These are phyloP conservation scores for Fimicolochytrium jonesii DNA, from an alignment of 192 early-diverging fungal genomes.

Conservation along the genomic window DNA sequence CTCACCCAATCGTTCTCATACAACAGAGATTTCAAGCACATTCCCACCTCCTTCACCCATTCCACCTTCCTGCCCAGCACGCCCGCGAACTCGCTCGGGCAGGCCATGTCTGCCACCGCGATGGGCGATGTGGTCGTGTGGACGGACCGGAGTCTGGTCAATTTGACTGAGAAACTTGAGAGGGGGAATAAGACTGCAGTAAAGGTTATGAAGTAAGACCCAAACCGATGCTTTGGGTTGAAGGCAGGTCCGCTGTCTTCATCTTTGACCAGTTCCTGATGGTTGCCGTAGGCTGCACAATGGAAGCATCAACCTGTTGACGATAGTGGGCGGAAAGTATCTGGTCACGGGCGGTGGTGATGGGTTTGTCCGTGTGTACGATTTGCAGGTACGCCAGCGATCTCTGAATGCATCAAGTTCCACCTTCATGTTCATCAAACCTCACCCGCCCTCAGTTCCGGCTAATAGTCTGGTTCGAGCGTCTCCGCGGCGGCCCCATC, in stretches of 20 bases:
- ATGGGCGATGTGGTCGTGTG: conserved; percentile 52
- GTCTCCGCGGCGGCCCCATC: conserved; percentile 42
- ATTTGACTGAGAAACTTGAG: conserved; percentile 42
- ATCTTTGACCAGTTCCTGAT: neutral
- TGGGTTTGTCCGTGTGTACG: conserved; percentile 51
- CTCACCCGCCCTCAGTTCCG: conserved; percentile 32
- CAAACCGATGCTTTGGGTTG: too few relatives aligned
- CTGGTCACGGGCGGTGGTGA: conserved; percentile 54
- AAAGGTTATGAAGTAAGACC: conserved; percentile 45
- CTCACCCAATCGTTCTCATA: too few relatives aligned
- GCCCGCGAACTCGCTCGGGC: conserved; percentile 16
- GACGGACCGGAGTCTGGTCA: conserved; percentile 42
- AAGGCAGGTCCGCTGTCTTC: neutral
- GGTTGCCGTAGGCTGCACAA: conserved; percentile 38
- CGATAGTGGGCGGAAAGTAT: conserved; percentile 36
- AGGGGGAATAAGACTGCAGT: conserved; percentile 46
- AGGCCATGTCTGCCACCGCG: conserved; percentile 42
- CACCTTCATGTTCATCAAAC: conserved; percentile 4
- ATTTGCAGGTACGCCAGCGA: conserved; percentile 40
- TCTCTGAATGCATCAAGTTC: too few relatives aligned
- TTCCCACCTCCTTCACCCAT: conserved; percentile 34
- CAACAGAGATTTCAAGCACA: conserved; percentile 46
- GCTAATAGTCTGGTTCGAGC: conserved; percentile 47
- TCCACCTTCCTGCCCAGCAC: conserved; percentile 46
- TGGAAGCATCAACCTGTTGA: conserved; percentile 37